phyloP scores from a whole-genome alignment of 2,329 filamentous ascomycete species.

The Celoporthe dispersa region DNA sequence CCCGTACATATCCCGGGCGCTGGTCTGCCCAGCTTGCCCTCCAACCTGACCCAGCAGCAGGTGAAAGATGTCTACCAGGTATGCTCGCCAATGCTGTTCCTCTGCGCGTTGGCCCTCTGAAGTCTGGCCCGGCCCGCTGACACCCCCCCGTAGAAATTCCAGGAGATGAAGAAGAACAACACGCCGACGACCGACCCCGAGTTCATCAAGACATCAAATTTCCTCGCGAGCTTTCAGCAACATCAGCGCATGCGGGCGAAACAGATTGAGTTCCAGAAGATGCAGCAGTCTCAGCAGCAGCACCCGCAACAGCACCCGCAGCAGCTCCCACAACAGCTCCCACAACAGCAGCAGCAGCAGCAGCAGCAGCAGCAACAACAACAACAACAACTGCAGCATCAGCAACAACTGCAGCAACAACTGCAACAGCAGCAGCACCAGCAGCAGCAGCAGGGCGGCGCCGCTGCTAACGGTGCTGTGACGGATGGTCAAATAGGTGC shows the following conservation, averaged over 20 bases:
- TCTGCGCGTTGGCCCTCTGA: neutral
- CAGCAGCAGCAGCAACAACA: slow-evolving; percentile 39
- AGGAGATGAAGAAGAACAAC: slow-evolving; percentile 85
- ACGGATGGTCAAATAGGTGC: slow-evolving; percentile 41
- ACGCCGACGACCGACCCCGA: slow-evolving; percentile 84
- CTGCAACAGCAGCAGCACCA: slow-evolving; percentile 57
- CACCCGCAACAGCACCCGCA: slow-evolving; percentile 62
- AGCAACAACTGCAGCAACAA: slow-evolving; percentile 41
- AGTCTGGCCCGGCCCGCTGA: slow-evolving; percentile 39
- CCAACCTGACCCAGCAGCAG: slow-evolving; percentile 74
- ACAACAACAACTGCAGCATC: slow-evolving; percentile 31
- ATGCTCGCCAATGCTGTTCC: slow-evolving; percentile 37
- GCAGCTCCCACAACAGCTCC: slow-evolving; percentile 30
- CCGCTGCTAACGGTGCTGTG: slow-evolving; percentile 55
- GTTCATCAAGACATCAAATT: slow-evolving; percentile 78
- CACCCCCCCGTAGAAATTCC: slow-evolving; percentile 73
- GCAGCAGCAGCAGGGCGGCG: slow-evolving; percentile 42
- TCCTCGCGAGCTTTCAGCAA: slow-evolving; percentile 68
- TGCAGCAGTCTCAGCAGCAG: slow-evolving; percentile 42
- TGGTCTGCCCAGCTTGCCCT: slow-evolving; percentile 53
- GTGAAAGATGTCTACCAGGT: slow-evolving; percentile 76
- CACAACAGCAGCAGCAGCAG: slow-evolving; percentile 37
- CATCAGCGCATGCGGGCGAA: slow-evolving; percentile 38
- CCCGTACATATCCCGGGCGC: slow-evolving; percentile 69
- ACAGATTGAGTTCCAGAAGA: slow-evolving; percentile 28